phyloP scores from a whole-genome alignment of 352 stramenopile genomes.

The Pythium coloratum region DNA sequence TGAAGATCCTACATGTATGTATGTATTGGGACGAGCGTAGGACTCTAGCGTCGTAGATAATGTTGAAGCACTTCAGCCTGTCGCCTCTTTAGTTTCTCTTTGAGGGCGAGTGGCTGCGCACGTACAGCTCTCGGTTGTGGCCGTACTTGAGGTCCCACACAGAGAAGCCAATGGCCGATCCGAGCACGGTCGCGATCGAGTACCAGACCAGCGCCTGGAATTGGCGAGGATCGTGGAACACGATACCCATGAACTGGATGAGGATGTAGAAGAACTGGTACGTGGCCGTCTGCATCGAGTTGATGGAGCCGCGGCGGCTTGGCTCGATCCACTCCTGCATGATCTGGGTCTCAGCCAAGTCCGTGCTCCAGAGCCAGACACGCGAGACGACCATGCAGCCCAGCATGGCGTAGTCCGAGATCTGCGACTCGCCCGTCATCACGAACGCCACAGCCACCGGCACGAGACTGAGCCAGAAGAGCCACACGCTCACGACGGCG shows the following conservation, averaged over 20 bases:
- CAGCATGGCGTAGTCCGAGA: conserved; percentile 29
- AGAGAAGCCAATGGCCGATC: conserved; percentile 23
- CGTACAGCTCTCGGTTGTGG: conserved; percentile 10
- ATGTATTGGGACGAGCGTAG: too few species aligned
- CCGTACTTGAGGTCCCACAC: conserved; percentile 31
- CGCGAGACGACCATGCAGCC: conserved; percentile 24
- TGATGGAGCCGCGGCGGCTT: conserved; percentile 25
- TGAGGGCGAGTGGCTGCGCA: not conserved
- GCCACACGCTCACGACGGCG: conserved; percentile 25
- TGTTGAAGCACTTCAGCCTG: not conserved
- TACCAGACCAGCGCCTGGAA: conserved; percentile 28
- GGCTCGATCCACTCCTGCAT: conserved; percentile 32
- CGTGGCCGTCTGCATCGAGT: conserved; percentile 30
- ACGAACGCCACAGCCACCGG: conserved; percentile 18
- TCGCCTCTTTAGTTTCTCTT: not conserved
- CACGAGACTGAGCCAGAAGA: conserved; percentile 28
- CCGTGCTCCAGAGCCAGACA: conserved; percentile 28
- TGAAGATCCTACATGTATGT: too few species aligned
- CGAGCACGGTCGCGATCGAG: conserved; percentile 21
- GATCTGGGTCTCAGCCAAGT: conserved; percentile 30
- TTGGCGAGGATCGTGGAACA: conserved; percentile 29
- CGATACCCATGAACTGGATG: conserved; percentile 32
- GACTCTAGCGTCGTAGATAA: not conserved
- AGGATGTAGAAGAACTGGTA: conserved; percentile 29
- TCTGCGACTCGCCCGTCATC: conserved; percentile 20